phyloP scores from a whole-genome alignment of 768 basidiomycete genomes.

The Botryobasidium botryosum region DNA sequence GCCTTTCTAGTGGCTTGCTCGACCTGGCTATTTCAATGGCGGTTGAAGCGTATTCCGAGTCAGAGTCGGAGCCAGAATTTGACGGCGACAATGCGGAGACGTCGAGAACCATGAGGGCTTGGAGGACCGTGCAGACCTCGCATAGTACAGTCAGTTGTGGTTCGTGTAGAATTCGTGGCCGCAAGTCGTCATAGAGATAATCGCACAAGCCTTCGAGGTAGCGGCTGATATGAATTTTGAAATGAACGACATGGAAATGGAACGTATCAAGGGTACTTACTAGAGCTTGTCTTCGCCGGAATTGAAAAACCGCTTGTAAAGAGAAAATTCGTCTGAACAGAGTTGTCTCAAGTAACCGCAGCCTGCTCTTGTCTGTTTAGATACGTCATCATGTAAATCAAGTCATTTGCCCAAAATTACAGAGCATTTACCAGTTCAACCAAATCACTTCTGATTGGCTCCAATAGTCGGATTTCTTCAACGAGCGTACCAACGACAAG shows the following conservation, averaged over 20 bases:
- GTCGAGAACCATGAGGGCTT: conserved; percentile 91
- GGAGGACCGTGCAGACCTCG: conserved; percentile 90
- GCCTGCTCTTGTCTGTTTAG: conserved; percentile 62
- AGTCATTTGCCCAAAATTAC: background rate
- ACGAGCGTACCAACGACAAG: conserved; percentile 57
- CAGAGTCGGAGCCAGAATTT: too few relatives aligned
- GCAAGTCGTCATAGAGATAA: conserved; percentile 85
- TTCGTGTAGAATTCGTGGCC: conserved; percentile 90
- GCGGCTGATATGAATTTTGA: conserved; percentile 30
- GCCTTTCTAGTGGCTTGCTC: conserved; percentile 22
- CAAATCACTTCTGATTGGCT: conserved; percentile 62
- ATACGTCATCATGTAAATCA: background rate
- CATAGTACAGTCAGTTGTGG: conserved; percentile 73
- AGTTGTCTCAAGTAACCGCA: conserved; percentile 86
- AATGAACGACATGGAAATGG: background rate
- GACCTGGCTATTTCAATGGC: too few relatives aligned
- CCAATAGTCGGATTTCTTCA: conserved; percentile 69
- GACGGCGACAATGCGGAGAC: too few relatives aligned
- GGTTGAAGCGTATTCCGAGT: background rate
- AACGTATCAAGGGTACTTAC: conserved; percentile 23
- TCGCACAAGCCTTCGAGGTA: conserved; percentile 89
- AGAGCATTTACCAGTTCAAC: conserved; percentile 58
- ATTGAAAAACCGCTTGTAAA: conserved; percentile 75
- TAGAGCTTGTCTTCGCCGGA: conserved; percentile 64
- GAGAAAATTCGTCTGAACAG: conserved; percentile 74